Evolutionary conservation across 2,329 filamentous ascomycete genomes (phyloP).

Genomic region (Curvularia hawaiiensis): DNA sequence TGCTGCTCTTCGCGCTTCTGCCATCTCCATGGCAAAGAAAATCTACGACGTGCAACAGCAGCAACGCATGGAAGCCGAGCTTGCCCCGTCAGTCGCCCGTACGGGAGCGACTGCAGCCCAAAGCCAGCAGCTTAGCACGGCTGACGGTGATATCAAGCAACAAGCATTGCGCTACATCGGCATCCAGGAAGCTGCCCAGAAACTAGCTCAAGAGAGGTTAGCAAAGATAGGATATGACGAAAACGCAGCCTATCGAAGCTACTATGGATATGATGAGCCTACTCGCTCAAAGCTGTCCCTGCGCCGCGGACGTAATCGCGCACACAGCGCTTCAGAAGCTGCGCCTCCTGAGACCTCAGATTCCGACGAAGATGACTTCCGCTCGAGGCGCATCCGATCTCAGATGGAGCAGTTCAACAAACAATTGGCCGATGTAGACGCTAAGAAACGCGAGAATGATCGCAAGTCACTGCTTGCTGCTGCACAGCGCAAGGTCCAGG

Average conservation of each 20-base stretch:
- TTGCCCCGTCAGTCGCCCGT: constrained; percentile 42
- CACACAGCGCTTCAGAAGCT: constrained; percentile 67
- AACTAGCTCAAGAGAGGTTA: constrained; percentile 80
- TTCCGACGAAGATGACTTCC: constrained; percentile 64
- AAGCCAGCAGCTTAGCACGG: constrained; percentile 33
- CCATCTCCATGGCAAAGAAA: constrained; percentile 85
- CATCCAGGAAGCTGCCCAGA: constrained; percentile 86
- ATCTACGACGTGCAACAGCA: constrained; percentile 80
- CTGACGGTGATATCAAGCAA: constrained; percentile 57
- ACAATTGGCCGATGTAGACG: constrained; percentile 70
- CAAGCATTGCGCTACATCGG: constrained; percentile 61
- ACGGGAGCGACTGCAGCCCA: constrained; percentile 44
- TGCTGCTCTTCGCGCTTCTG: constrained; percentile 78
- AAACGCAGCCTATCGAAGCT: constrained; percentile 70
- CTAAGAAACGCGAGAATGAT: constrained; percentile 75
- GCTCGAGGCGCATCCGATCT: constrained; percentile 72
- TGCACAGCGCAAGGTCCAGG: constrained; percentile 85
- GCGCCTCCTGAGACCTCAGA: constrained; percentile 41
- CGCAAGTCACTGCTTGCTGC: constrained; percentile 75
- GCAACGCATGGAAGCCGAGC: constrained; percentile 58
- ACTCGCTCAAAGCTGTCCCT: constrained; percentile 58
- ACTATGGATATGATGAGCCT: constrained; percentile 70
- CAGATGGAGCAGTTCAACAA: constrained; percentile 81
- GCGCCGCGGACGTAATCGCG: constrained; percentile 60
- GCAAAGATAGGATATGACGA: constrained; percentile 78